Evolutionary conservation across 306 rosid genomes (phyloP).

Genomic region (Begonia masoniana): DNA sequence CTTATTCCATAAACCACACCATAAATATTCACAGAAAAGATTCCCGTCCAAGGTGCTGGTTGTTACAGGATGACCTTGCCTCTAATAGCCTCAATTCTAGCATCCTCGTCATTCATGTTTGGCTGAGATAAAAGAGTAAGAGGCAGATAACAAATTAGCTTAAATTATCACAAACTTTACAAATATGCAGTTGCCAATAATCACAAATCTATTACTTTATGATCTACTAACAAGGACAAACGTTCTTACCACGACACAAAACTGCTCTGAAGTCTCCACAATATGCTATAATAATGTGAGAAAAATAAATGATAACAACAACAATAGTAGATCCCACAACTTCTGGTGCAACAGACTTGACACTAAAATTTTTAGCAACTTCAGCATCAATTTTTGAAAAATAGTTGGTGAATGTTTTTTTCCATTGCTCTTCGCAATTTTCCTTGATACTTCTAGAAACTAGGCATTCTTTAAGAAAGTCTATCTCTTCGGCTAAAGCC

Average conservation of each 20-base stretch:
- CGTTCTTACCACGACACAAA: slow-evolving; percentile 41
- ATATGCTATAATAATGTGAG: slow-evolving; percentile 35
- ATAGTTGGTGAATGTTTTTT: neutral
- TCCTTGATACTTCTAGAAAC: slow-evolving; percentile 13
- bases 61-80: too few species aligned
- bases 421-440: slow-evolving; percentile 37
- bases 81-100: too few species aligned
- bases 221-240: slow-evolving; percentile 38
- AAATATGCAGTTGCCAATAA: neutral
- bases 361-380: slow-evolving; percentile 24
- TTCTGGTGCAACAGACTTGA: slow-evolving; percentile 38
- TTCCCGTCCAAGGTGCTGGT: too few species aligned
- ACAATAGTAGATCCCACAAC: slow-evolving; percentile 44
- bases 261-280: slow-evolving; percentile 51
- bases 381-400: slow-evolving; percentile 36
- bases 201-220: slow-evolving; percentile 22
- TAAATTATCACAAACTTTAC: slow-evolving; percentile 2
- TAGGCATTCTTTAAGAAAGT: slow-evolving; percentile 20
- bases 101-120: too few species aligned
- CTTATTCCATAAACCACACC: too few species aligned
- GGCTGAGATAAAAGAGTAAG: too few species aligned
- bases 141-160: neutral
- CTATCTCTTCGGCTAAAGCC: slow-evolving; percentile 43
- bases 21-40: too few species aligned
- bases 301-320: slow-evolving; percentile 31